A percentile compares a stretch with the other conserved stretches of the same genome.
phyloP scores from a whole-genome alignment of 345 rosid genomes.

The Camelina hispida region DNA sequence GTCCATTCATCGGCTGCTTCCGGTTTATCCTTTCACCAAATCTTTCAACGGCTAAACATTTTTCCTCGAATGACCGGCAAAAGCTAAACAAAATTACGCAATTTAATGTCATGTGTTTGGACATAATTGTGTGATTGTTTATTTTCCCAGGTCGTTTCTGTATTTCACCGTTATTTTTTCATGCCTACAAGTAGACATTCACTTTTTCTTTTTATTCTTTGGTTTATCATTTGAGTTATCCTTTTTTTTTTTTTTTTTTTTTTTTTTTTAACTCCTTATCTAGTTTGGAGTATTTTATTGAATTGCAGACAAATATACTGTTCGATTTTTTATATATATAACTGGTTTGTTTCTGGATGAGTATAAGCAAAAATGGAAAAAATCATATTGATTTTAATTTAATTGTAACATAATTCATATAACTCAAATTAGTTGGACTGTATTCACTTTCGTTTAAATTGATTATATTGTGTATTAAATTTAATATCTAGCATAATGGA shows the following conservation, averaged over 20 bases:
- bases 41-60: slow-evolving; percentile 35
- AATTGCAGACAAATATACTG: too few relatives aligned
- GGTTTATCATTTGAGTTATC: not conserved
- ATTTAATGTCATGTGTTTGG: slow-evolving; percentile 42
- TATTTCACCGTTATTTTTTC: slow-evolving; percentile 1
- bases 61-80: slow-evolving; percentile 32
- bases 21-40: not conserved
- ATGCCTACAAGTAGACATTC: not conserved
- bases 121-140: slow-evolving; percentile 26
- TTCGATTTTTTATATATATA: not conserved
- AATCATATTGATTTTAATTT: too few relatives aligned
- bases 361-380: not conserved
- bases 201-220: not conserved
- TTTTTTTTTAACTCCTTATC: too few relatives aligned
- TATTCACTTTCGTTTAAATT: not conserved
- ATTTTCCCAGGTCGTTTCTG: slow-evolving; percentile 29
- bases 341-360: not conserved
- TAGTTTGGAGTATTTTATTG: too few relatives aligned
- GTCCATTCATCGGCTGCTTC: slow-evolving; percentile 40
- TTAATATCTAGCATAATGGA: not conserved
- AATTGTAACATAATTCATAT: not conserved
- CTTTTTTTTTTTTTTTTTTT: not conserved
- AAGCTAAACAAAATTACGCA: slow-evolving; percentile 41
- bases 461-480: not conserved
- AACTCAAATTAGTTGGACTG: not conserved